These are phyloP conservation scores for Aegilops sharonensis DNA, from an alignment of 176 grass and related monocot species.

Conservation along the genomic window DNA sequence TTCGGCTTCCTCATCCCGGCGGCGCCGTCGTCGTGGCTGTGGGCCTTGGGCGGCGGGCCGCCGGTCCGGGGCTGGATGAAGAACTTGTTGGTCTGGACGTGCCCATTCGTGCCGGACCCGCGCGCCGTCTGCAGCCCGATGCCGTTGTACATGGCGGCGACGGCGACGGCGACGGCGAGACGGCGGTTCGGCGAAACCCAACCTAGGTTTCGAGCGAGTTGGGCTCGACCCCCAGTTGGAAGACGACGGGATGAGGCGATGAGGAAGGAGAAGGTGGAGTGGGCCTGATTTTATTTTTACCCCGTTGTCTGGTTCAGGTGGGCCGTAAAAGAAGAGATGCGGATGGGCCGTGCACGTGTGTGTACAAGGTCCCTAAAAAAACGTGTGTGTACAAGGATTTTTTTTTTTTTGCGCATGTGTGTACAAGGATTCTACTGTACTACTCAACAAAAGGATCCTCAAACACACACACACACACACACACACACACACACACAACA, in stretches of 20 bases:
- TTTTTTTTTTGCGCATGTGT: no score
- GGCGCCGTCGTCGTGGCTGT: background rate
- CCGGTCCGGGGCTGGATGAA: constrained; percentile 52
- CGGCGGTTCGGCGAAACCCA: constrained; percentile 3
- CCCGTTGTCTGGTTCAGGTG: no score
- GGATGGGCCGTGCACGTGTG: no score
- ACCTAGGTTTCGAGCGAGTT: background rate
- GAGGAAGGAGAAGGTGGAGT: background rate
- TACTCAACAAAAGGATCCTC: no score
- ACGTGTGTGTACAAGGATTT: no score
- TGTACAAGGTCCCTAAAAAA: no score
- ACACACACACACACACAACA: no score
- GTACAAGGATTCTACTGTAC: no score
- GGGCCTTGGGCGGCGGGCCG: constrained; percentile 11
- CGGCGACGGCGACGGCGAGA: background rate
- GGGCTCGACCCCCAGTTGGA: background rate
- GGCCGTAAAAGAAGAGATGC: no score
- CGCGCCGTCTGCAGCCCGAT: constrained; percentile 87
- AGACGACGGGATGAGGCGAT: no score
- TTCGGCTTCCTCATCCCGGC: constrained; percentile 70
- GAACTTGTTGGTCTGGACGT: constrained; percentile 93
- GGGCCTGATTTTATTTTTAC: background rate
- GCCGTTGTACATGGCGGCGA: constrained; percentile 87
- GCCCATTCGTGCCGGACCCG: constrained; percentile 85
- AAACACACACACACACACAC: no score